These are phyloP conservation scores for Cordyceps sp. DNA, from an alignment of 2,329 filamentous ascomycete species.

Conservation along the genomic window DNA sequence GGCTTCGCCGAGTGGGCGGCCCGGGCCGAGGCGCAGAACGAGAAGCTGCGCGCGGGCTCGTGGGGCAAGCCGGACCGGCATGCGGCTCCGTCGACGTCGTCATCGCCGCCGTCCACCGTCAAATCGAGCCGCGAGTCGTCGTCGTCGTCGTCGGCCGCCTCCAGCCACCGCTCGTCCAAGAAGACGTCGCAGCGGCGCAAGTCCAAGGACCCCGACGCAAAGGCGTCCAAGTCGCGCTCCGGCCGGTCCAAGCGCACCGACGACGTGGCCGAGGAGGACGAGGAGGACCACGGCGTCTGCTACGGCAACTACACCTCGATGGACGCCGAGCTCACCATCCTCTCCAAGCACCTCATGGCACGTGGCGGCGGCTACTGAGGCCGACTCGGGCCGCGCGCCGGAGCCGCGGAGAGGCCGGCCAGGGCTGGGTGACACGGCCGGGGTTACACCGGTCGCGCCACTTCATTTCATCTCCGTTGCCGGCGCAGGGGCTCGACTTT, in stretches of 20 bases:
- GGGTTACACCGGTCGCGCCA: too few relatives aligned
- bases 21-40: conserved; percentile 3
- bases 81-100: not conserved
- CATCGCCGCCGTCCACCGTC: not conserved
- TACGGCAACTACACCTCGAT: conserved; percentile 4
- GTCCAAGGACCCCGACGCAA: not conserved
- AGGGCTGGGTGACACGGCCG: too few relatives aligned
- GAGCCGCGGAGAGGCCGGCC: too few relatives aligned
- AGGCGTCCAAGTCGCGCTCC: not conserved
- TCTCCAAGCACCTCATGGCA: conserved; percentile 3
- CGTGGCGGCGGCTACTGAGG: too few relatives aligned
- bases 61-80: not conserved
- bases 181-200: not conserved
- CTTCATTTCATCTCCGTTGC: too few relatives aligned
- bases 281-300: not conserved
- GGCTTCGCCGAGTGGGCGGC: conserved; percentile 5
- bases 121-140: conserved; percentile 1
- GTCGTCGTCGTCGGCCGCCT: too few relatives aligned
- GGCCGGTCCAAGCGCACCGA: not conserved
- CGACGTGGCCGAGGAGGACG: not conserved
- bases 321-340: conserved; percentile 4
- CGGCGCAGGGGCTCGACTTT: too few relatives aligned
- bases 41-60: not conserved
- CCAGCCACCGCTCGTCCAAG: not conserved
- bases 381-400: too few relatives aligned